Evolutionary conservation across 768 basidiomycete genomes (phyloP).

Genomic region (Boletus subcaerulescens): DNA sequence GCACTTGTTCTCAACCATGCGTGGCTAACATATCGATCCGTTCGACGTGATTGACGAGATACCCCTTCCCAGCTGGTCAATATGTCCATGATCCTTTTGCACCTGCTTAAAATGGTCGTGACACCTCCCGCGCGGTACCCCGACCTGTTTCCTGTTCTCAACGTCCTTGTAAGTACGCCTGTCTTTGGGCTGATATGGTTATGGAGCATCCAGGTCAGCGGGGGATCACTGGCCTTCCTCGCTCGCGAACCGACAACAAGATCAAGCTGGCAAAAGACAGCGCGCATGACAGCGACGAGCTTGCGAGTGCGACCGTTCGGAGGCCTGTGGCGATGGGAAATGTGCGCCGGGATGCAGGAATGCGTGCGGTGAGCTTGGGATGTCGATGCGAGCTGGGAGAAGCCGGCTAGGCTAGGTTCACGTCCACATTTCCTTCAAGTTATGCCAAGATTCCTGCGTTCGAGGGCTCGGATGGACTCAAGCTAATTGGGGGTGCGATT

Average conservation of each 20-base stretch:
- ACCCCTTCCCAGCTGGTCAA: conserved; percentile 47
- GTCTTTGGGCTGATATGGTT: conserved; percentile 84
- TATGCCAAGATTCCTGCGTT: too few relatives aligned
- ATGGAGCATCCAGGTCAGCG: conserved; percentile 81
- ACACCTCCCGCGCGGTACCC: conserved; percentile 74
- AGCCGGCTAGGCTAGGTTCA: too few relatives aligned
- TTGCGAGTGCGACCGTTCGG: neutral
- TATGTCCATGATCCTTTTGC: conserved; percentile 49
- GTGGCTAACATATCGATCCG: conserved; percentile 3
- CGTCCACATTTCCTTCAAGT: too few relatives aligned
- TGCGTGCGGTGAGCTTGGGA: too few relatives aligned
- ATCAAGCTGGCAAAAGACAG: neutral
- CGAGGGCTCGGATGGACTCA: too few relatives aligned
- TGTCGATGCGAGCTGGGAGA: too few relatives aligned
- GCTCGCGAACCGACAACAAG: conserved; percentile 8
- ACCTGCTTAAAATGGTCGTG: conserved; percentile 60
- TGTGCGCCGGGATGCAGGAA: too few relatives aligned
- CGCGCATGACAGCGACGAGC: conserved; percentile 7
- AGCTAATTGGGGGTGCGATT: too few relatives aligned
- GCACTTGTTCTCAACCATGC: conserved; percentile 51
- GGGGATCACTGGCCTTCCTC: conserved; percentile 62
- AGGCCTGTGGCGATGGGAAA: neutral
- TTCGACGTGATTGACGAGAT: conserved; percentile 1
- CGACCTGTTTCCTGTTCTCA: conserved; percentile 81
- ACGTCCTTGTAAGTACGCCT: conserved; percentile 75